A percentile compares a stretch with the other conserved stretches of the same genome.
Conservation (phyloP, 371 early-diverging fungal species). For the Syncephalis plumigaleata region DNA sequence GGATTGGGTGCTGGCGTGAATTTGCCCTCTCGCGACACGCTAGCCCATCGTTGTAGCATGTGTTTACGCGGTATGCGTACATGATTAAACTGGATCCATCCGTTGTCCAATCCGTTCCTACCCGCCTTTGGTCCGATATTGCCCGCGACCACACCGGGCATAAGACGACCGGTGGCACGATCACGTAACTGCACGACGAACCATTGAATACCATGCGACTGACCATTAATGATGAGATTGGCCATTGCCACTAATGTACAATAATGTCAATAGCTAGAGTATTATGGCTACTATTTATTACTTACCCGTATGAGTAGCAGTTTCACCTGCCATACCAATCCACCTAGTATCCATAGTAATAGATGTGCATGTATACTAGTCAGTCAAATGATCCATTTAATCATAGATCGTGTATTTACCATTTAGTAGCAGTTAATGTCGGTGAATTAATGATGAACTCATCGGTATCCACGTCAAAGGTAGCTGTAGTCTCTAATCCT, state of each 20-base stretch:
- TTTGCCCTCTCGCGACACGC: constrained; percentile 55
- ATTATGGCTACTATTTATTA: no score
- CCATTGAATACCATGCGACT: constrained; percentile 62
- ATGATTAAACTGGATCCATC: constrained; percentile 71
- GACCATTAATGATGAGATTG: constrained; percentile 56
- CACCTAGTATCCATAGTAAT: constrained; percentile 17
- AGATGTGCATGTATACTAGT: no score
- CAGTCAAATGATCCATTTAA: no score
- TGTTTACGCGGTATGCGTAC: constrained; percentile 63
- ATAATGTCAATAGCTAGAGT: constrained; percentile 12
- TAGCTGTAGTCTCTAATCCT: constrained; percentile 86
- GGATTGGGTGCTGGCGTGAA: constrained; percentile 54
- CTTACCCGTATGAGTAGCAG: constrained; percentile 61
- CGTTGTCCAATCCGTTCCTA: constrained; percentile 68
- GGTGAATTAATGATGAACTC: constrained; percentile 86
- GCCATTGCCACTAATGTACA: constrained; percentile 14
- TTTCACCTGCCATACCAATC: constrained; percentile 86
- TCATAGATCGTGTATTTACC: constrained; percentile 18
- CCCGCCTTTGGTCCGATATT: constrained; percentile 66
- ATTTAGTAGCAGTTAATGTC: constrained; percentile 79
- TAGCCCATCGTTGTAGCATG: constrained; percentile 85
- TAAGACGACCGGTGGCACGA: constrained; percentile 27
- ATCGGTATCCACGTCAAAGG: constrained; percentile 64
- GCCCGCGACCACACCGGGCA: constrained; percentile 48
- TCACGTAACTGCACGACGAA: constrained; percentile 58